Percentiles rank a stretch among this genome's conserved stretches.
These are phyloP conservation scores for Peziza echinospora DNA, from an alignment of 495 filamentous ascomycete genomes.

Conservation along the genomic window DNA sequence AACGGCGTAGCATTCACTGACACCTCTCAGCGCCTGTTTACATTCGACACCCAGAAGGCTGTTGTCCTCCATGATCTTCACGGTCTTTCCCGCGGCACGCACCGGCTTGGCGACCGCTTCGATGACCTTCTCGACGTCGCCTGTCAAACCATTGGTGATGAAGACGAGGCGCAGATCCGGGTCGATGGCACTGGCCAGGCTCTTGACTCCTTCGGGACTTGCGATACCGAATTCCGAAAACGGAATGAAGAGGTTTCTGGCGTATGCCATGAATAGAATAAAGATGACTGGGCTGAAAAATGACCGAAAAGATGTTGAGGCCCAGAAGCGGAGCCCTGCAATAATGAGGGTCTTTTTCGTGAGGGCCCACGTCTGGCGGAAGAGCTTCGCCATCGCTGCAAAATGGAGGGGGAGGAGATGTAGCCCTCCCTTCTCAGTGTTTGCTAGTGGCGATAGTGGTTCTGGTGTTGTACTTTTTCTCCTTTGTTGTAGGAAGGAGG, in stretches of 20 bases:
- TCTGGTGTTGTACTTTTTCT: too few species aligned
- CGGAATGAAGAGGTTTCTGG: slow-evolving; percentile 44
- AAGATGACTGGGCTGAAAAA: slow-evolving; percentile 52
- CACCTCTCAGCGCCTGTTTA: slow-evolving; percentile 43
- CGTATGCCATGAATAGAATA: slow-evolving; percentile 43
- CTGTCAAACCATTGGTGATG: slow-evolving; percentile 52
- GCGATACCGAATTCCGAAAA: slow-evolving; percentile 48
- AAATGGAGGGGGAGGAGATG: not conserved
- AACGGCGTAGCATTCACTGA: slow-evolving; percentile 51
- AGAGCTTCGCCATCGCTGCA: not conserved
- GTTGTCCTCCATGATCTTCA: slow-evolving; percentile 30
- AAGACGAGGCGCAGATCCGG: slow-evolving; percentile 48
- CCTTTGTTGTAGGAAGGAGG: too few species aligned
- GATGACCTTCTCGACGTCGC: slow-evolving; percentile 53
- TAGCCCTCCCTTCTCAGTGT: too few species aligned
- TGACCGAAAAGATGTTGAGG: slow-evolving; percentile 43
- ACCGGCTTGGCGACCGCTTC: slow-evolving; percentile 32
- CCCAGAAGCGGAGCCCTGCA: slow-evolving; percentile 37
- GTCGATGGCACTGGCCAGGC: slow-evolving; percentile 36
- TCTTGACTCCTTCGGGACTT: slow-evolving; percentile 30
- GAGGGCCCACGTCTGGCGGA: slow-evolving; percentile 48
- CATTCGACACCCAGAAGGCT: slow-evolving; percentile 38
- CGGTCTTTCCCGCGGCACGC: slow-evolving; percentile 30
- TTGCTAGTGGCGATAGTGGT: too few species aligned
- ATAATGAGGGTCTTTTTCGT: slow-evolving; percentile 54